Evolutionary conservation across 2,329 filamentous ascomycete species (phyloP), one percentile per base, ranked within the genome.

Genomic region (Alternaria panax): DNA sequence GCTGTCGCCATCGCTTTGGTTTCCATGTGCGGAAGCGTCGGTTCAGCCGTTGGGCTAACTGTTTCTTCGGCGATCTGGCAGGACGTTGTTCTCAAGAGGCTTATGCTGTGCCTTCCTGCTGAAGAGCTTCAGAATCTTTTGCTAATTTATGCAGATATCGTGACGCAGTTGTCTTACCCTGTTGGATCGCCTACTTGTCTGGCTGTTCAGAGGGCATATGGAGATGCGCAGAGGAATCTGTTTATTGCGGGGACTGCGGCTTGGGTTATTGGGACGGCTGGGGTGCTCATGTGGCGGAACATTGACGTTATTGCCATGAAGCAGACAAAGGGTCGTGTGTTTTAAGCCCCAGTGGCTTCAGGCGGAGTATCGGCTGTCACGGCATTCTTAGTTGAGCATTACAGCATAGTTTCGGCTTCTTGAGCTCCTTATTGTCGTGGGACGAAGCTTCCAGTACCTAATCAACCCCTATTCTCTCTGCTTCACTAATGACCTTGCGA

Each of bases 41-140:
- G 77, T 24, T 68, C 69, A 28, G 74, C 71, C 12, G 73, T 78
- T 43, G 76, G 76, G n/a, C 63, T 54, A 32, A 83, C 87, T 4
- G 81, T 90, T 42, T 83, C 88, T 1, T 83, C 83, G 0, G 87
- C 87, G 5, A 85, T 91, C 59, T 91, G 88, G 87, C 86, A 84
- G 0, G 80, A 83, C 57, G 82, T 84, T 1, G 84, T 90, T 62
- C 83, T 82, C 5, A 73, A 79, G 16, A 81, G 81, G 8, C 79
- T 89, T 14, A 64, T 55, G 11, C 50, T 48, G n/a, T 59, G 63
- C 9, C 78, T 89, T 0, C 86, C 87, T 18, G 54, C 78, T 3
- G 73, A 75, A 1, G 69, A 64, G 22, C 76, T 80, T 68, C 69
- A 69, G 42, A 80, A 76, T 22, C 42, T 62, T 34, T 40, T 58